Percentiles rank a stretch among this genome's conserved stretches.
phyloP scores from a whole-genome alignment of 1,284 basidiomycete genomes.

The Ganoderma leucocontextum region DNA sequence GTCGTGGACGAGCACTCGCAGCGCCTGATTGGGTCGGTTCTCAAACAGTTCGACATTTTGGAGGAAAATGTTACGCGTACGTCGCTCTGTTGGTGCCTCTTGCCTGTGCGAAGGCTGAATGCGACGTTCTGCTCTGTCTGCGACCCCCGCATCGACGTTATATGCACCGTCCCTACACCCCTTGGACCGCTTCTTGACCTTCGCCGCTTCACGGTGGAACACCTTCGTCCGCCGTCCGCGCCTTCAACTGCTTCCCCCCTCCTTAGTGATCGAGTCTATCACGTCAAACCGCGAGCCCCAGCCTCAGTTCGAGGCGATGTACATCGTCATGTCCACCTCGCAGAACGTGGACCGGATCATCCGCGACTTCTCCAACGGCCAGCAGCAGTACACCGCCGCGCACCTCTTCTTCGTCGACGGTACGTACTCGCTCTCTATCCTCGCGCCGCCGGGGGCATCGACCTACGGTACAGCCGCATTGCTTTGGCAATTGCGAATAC shows the following conservation, averaged over 20 bases:
- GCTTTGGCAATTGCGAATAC: slow-evolving; percentile 1
- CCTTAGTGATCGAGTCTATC: slow-evolving; percentile 81
- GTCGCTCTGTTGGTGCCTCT: slow-evolving; percentile 42
- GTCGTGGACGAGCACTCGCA: slow-evolving; percentile 95
- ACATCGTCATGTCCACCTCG: slow-evolving; percentile 93
- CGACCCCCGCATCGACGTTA: neutral
- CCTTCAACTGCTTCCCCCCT: slow-evolving; percentile 6
- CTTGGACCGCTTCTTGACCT: neutral
- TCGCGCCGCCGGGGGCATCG: slow-evolving; percentile 14
- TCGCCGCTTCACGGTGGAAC: neutral
- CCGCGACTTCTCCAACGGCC: slow-evolving; percentile 76
- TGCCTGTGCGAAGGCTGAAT: slow-evolving; percentile 12
- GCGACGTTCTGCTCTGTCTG: neutral
- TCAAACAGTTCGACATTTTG: slow-evolving; percentile 93
- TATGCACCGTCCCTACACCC: neutral
- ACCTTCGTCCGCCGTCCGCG: neutral
- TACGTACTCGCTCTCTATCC: slow-evolving; percentile 46
- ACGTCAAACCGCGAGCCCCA: slow-evolving; percentile 79
- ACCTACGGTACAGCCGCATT: neutral
- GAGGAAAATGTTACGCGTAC: slow-evolving; percentile 94
- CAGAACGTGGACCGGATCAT: slow-evolving; percentile 95
- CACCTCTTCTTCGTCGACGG: slow-evolving; percentile 97
- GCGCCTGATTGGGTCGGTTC: slow-evolving; percentile 83
- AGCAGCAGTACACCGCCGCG: slow-evolving; percentile 85
- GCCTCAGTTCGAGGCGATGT: slow-evolving; percentile 87